These are phyloP conservation scores for Cyberlindnera euphorbiiphila DNA, from an alignment of 805 yeast species.

Conservation along the genomic window DNA sequence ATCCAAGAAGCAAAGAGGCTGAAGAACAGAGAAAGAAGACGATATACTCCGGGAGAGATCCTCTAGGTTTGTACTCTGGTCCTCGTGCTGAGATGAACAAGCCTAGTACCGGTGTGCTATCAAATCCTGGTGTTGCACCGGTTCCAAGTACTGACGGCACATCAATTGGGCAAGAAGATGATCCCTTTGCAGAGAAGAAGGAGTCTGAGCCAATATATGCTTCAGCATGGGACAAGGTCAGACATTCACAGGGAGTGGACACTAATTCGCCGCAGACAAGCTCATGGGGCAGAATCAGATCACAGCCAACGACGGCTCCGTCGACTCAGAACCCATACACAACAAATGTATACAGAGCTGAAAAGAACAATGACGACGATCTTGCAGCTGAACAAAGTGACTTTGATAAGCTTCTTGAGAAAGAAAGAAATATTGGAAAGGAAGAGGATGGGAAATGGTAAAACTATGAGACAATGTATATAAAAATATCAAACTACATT, in stretches of 20 bases:
- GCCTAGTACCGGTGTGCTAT: slow-evolving; percentile 6
- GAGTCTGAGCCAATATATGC: slow-evolving; percentile 6
- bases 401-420: slow-evolving; percentile 26
- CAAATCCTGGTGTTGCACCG: slow-evolving; percentile 10
- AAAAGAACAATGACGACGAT: background rate
- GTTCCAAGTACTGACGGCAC: background rate
- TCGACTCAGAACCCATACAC: slow-evolving; percentile 17
- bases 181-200: slow-evolving; percentile 22
- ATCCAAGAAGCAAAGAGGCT: slow-evolving; percentile 44
- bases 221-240: slow-evolving; percentile 38
- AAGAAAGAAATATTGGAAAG: slow-evolving; percentile 22
- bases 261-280: background rate
- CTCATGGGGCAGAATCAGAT: slow-evolving; percentile 31
- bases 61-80: slow-evolving; percentile 35
- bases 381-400: slow-evolving; percentile 12
- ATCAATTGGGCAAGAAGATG: slow-evolving; percentile 19
- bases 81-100: slow-evolving; percentile 26
- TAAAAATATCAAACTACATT: background rate
- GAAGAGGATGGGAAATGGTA: slow-evolving; percentile 21
- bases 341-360: slow-evolving; percentile 13
- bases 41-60: slow-evolving; percentile 36
- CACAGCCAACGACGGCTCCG: slow-evolving; percentile 2
- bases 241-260: slow-evolving; percentile 27
- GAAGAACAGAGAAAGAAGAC: slow-evolving; percentile 24
- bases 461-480: slow-evolving; percentile 1